These are phyloP conservation scores for Penicillium chermesinum DNA, from an alignment of 495 filamentous ascomycete species.

Conservation along the genomic window DNA sequence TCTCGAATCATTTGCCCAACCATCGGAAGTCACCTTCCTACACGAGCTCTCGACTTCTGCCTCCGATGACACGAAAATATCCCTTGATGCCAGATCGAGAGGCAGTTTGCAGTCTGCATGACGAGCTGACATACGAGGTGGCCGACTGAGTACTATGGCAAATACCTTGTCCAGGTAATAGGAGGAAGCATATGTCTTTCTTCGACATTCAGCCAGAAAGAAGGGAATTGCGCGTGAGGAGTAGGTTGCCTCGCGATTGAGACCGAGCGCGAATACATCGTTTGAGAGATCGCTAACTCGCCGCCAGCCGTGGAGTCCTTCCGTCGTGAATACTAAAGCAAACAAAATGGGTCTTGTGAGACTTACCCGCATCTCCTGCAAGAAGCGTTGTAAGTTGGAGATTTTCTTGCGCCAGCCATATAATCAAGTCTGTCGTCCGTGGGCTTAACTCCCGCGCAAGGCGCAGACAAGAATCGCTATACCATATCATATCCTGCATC, in stretches of 20 bases:
- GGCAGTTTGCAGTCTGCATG: conserved; percentile 15
- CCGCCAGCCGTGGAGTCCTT: conserved; percentile 18
- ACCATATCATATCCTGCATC: conserved; percentile 15
- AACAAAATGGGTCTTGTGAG: background rate
- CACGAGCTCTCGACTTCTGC: conserved; percentile 5
- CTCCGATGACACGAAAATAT: conserved; percentile 5
- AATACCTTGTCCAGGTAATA: conserved; percentile 22
- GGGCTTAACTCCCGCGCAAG: conserved; percentile 19
- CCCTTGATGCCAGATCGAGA: conserved; percentile 15
- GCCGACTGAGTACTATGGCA: conserved; percentile 15
- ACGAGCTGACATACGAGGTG: conserved; percentile 16
- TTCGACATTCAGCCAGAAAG: conserved; percentile 17
- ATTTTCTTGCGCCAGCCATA: conserved; percentile 20
- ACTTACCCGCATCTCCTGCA: conserved; percentile 21
- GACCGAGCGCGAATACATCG: conserved; percentile 17
- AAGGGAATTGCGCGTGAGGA: conserved; percentile 12
- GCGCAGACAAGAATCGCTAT: conserved; percentile 9
- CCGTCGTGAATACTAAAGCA: background rate
- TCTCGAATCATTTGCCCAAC: conserved; percentile 14
- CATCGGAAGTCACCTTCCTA: conserved; percentile 6
- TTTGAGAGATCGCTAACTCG: conserved; percentile 16
- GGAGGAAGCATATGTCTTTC: conserved; percentile 11
- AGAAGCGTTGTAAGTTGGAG: conserved; percentile 8
- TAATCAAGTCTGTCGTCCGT: conserved; percentile 12
- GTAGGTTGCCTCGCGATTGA: conserved; percentile 19